These are phyloP conservation scores for Exsudoporus floridanus DNA, from an alignment of 1,284 basidiomycete genomes.

Conservation along the genomic window DNA sequence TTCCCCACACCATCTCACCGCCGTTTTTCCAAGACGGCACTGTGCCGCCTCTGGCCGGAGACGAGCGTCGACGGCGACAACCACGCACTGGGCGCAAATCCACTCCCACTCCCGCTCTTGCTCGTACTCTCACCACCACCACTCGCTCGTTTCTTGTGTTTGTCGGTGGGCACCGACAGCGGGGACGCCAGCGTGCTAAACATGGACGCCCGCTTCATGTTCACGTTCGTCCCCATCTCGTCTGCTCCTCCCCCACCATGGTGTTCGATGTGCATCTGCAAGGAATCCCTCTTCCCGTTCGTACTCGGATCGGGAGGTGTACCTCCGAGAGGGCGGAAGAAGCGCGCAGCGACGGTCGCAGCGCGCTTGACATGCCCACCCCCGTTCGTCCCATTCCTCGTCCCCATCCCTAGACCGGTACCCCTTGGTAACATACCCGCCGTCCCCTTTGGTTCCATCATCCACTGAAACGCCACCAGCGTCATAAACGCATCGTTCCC, in stretches of 20 bases:
- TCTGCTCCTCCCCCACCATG: conserved; percentile 9
- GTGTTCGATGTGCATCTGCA: background rate
- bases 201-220: conserved; percentile 19
- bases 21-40: conserved; percentile 3
- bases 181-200: conserved; percentile 15
- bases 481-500: conserved; percentile 71
- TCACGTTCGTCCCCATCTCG: conserved; percentile 22
- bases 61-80: background rate
- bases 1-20: background rate
- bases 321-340: conserved; percentile 16
- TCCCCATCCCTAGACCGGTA: background rate
- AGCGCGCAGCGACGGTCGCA: conserved; percentile 15
- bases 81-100: too few relatives aligned
- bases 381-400: background rate
- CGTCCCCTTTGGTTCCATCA: conserved; percentile 48
- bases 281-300: background rate
- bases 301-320: background rate
- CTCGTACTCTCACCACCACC: conserved; percentile 3
- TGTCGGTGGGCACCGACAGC: conserved; percentile 3
- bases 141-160: conserved; percentile 1
- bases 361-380: conserved; percentile 9
- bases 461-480: conserved; percentile 61
- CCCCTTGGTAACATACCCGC: background rate
- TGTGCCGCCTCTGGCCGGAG: conserved; percentile 8
- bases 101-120: background rate